Percentiles rank a stretch among this genome's conserved stretches.
Evolutionary conservation across 169 alveolate species (phyloP).

Genomic region (Sarcocystis neurona): DNA sequence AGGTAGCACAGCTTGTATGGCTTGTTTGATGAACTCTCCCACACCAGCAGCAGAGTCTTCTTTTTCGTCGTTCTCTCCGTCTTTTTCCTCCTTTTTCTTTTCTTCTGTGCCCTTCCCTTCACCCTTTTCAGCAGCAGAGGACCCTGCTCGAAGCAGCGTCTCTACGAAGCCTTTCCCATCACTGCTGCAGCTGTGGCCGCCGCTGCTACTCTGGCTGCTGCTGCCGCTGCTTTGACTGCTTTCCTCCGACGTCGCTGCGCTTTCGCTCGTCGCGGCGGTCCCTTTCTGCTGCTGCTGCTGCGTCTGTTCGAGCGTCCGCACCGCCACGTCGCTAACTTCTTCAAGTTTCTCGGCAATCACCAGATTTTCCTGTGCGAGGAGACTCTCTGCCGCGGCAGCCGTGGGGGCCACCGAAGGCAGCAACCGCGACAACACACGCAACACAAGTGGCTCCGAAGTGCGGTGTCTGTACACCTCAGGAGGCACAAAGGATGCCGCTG

Average conservation of each 20-base stretch:
- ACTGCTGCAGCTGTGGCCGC: not conserved
- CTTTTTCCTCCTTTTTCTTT: no score
- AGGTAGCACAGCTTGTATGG: no score
- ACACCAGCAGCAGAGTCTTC: no score
- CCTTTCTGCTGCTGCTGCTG: not conserved
- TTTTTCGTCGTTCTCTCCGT: no score
- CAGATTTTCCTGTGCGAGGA: slow-evolving; percentile 21
- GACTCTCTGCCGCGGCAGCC: slow-evolving; percentile 36
- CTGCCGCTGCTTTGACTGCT: not conserved
- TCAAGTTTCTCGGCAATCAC: slow-evolving; percentile 16
- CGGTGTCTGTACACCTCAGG: slow-evolving; percentile 42
- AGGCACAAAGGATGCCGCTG: slow-evolving; percentile 1
- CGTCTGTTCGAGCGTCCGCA: not conserved
- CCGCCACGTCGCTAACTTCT: not conserved
- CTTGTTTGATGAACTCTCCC: no score
- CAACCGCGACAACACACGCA: slow-evolving; percentile 18
- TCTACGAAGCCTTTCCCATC: no score
- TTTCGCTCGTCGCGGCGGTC: not conserved
- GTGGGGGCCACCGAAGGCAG: slow-evolving; percentile 32
- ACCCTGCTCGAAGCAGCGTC: no score
- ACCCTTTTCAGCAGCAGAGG: no score
- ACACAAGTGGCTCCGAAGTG: slow-evolving; percentile 16
- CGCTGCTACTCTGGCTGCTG: not conserved
- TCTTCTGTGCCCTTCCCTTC: no score
- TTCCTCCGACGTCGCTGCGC: not conserved